Percentiles rank a stretch among this genome's conserved stretches.
These are phyloP conservation scores for Oryza brachyantha DNA, from an alignment of 176 grass and related monocot species.

Conservation along the genomic window DNA sequence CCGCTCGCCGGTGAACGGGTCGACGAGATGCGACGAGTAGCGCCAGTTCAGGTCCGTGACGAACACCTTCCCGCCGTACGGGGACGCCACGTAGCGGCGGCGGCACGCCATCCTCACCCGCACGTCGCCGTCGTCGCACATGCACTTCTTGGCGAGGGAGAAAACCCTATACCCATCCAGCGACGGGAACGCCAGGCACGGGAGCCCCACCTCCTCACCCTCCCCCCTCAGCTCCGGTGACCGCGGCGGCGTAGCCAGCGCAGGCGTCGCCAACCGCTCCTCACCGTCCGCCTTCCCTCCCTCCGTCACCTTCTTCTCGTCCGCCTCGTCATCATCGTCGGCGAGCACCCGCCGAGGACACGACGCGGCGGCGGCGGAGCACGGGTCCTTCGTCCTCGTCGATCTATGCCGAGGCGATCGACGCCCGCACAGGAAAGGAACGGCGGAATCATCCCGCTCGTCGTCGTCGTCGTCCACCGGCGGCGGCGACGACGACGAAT, in stretches of 20 bases:
- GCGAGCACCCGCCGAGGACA: no score
- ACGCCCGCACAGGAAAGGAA: background rate
- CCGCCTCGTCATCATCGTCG: background rate
- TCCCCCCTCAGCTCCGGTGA: no score
- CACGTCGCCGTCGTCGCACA: background rate
- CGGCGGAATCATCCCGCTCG: no score
- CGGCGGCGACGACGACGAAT: background rate
- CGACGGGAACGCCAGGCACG: conserved; percentile 25
- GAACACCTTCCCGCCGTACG: conserved; percentile 23
- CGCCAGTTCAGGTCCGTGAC: conserved; percentile 20
- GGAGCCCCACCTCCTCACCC: background rate
- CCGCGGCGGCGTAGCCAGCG: no score
- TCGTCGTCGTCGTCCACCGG: background rate
- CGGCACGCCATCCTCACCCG: background rate
- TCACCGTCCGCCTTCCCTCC: background rate
- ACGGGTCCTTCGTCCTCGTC: no score
- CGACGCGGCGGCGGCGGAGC: background rate
- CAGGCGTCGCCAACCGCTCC: background rate
- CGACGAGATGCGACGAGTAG: conserved; percentile 26
- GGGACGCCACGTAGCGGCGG: conserved; percentile 16
- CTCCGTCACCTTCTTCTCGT: background rate
- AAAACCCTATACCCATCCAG: conserved; percentile 11
- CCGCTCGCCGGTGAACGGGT: conserved; percentile 29
- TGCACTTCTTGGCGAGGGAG: background rate
- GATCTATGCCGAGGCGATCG: background rate